Evolutionary conservation across 1,139 yeast species (phyloP).

Genomic region (Geotrichum fermentans): DNA sequence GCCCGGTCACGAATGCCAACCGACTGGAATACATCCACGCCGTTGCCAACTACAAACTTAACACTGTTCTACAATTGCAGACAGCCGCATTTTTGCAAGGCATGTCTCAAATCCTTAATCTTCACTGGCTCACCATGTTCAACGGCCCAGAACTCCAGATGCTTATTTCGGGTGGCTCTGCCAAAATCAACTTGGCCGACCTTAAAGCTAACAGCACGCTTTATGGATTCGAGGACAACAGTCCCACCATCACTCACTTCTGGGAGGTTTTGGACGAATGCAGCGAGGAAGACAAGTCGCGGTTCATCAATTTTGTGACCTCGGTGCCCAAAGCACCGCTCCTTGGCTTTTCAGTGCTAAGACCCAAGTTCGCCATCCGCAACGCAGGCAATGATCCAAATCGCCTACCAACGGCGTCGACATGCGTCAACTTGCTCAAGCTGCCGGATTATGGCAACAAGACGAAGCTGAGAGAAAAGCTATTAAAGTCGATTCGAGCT

Average conservation of each 20-base stretch:
- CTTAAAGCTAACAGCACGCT: conserved; percentile 58
- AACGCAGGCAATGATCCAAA: conserved; percentile 52
- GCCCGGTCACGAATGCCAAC: conserved; percentile 56
- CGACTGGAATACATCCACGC: conserved; percentile 71
- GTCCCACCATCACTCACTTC: conserved; percentile 50
- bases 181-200: conserved; percentile 65
- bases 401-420: conserved; percentile 84
- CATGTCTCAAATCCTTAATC: conserved; percentile 58
- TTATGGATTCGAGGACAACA: conserved; percentile 61
- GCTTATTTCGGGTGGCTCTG: conserved; percentile 77
- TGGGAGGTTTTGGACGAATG: conserved; percentile 78
- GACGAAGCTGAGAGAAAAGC: conserved; percentile 51
- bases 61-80: conserved; percentile 55
- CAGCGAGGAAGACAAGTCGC: conserved; percentile 53
- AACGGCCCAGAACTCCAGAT: conserved; percentile 78
- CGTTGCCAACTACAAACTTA: conserved; percentile 73
- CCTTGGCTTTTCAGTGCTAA: conserved; percentile 69
- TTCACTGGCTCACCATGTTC: conserved; percentile 78
- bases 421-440: conserved; percentile 84
- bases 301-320: conserved; percentile 78
- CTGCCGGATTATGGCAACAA: conserved; percentile 76
- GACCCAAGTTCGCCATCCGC: conserved; percentile 77
- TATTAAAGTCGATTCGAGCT: conserved; percentile 70
- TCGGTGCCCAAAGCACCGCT: conserved; percentile 90
- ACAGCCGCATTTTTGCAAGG: conserved; percentile 67